Evolutionary conservation across 2,329 filamentous ascomycete genomes (phyloP), one percentile per base, ranked within the genome.

Genomic region (Colletotrichum costaricense): DNA sequence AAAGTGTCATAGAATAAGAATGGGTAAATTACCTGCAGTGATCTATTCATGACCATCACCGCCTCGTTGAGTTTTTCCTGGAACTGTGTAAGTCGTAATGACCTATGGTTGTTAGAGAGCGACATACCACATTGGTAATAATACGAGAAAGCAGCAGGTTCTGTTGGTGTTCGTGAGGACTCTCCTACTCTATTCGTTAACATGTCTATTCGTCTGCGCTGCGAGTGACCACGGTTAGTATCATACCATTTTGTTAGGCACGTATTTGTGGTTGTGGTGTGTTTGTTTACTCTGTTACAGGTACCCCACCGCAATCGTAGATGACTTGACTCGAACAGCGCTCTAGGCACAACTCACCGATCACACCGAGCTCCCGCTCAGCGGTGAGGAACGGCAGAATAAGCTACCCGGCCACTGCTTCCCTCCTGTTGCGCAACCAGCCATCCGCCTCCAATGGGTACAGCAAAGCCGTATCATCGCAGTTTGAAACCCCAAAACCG

Each of bases 21-120:
- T 2, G 14, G 24, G 8, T 2, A 35, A 67, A 72, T 16, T 63
- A 95, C 95, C 84, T 97, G 94, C 1, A 99, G 91, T 63, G 91
- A 94, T 83, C 95, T 97, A 84, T 98, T 99, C 89, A 98, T 90
- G 64, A 96, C 92, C 84, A 97, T 91, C 66, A 98, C 90, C 2
- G 97, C 93, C 84, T 98, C 97, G 78, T 99, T 99, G 56, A 99
- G 89, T 84, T 99, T 99, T 85, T 98, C 97, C 96, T 98, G 74
- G 22, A 66, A 12, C 12, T 60, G 58, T 70, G 52, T 78, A 64
- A 76, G 74, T 68, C 38, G 42, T 5, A 4, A 24, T 56, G 62
- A 54, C 38, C 62, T 38, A 22, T 4, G 16, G n/a, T 22, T 30
- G 5, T 26, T 28, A 33, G 52, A 42, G 35, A 22, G 33, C 64